Percentiles rank a stretch among this genome's conserved stretches.
Evolutionary conservation across 1,284 basidiomycete genomes (phyloP).

Genomic region (Cryptococcus deneoformans): DNA sequence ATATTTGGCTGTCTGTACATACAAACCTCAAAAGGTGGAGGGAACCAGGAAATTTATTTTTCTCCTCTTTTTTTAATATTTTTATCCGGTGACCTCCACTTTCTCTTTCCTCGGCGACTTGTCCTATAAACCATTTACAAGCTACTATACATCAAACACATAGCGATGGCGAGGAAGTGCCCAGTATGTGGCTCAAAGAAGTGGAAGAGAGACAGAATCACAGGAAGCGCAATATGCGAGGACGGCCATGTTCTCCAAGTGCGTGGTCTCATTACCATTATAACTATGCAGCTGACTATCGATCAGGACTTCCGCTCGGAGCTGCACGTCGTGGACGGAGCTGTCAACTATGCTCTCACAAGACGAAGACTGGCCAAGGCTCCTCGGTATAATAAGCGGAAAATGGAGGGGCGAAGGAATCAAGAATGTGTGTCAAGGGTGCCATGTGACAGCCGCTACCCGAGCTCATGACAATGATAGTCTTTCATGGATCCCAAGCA

Average conservation of each 20-base stretch:
- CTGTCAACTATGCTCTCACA: slow-evolving; percentile 29
- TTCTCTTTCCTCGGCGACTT: neutral
- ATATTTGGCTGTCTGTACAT: neutral
- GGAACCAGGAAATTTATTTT: slow-evolving; percentile 10
- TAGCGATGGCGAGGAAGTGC: slow-evolving; percentile 39
- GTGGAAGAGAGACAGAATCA: slow-evolving; percentile 42
- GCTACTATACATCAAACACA: neutral
- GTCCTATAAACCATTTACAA: neutral
- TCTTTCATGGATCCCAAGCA: slow-evolving; percentile 73
- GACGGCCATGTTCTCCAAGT: slow-evolving; percentile 49
- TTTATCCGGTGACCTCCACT: slow-evolving; percentile 15
- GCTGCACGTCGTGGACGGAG: slow-evolving; percentile 33
- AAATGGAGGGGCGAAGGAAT: slow-evolving; percentile 29
- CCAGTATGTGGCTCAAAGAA: slow-evolving; percentile 43
- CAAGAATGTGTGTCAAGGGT: slow-evolving; percentile 28
- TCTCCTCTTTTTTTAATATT: neutral
- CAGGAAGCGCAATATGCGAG: slow-evolving; percentile 45
- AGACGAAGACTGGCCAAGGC: slow-evolving; percentile 30
- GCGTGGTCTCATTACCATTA: slow-evolving; percentile 7
- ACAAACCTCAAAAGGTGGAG: slow-evolving; percentile 9
- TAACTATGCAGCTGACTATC: neutral
- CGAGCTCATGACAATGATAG: slow-evolving; percentile 49
- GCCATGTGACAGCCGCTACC: neutral
- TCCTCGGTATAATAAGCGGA: slow-evolving; percentile 25
- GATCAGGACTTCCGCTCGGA: slow-evolving; percentile 43